phyloP scores from a whole-genome alignment of 164 flowering plant genomes.

The Euptelea pleiosperma region DNA sequence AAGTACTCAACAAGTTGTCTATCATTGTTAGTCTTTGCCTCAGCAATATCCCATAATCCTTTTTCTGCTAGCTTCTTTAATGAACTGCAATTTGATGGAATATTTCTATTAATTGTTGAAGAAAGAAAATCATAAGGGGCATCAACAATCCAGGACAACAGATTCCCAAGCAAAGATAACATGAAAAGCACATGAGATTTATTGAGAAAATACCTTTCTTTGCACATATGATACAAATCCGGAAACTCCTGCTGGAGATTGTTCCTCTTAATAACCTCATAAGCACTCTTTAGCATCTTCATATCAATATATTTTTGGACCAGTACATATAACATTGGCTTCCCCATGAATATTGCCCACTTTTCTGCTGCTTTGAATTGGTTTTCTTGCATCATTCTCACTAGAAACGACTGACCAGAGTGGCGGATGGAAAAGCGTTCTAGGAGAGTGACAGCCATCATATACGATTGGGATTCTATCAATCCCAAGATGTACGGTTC shows the following conservation, averaged over 20 bases:
- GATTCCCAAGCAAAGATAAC: constrained; percentile 1
- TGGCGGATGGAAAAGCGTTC: constrained; percentile 69
- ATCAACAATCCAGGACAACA: neutral
- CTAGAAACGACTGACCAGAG: constrained; percentile 61
- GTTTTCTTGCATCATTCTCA: constrained; percentile 49
- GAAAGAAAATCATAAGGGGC: constrained; percentile 1
- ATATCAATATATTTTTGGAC: constrained; percentile 56
- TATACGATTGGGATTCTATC: constrained; percentile 63
- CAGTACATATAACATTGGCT: constrained; percentile 62
- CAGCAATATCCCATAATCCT: constrained; percentile 94
- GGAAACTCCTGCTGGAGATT: constrained; percentile 73
- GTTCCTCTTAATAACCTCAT: constrained; percentile 63
- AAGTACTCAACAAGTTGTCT: constrained; percentile 68
- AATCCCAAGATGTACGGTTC: constrained; percentile 50
- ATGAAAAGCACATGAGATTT: neutral
- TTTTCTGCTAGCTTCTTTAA: constrained; percentile 84
- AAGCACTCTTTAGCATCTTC: constrained; percentile 62
- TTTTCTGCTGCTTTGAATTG: constrained; percentile 84
- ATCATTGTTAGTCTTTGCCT: constrained; percentile 52
- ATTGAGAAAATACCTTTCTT: constrained; percentile 54
- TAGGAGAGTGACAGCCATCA: constrained; percentile 59
- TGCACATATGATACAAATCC: constrained; percentile 54
- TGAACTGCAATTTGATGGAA: constrained; percentile 44
- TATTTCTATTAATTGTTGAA: neutral
- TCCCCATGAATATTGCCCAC: constrained; percentile 93